These are phyloP conservation scores for Wickerhamiella parazyma DNA, from an alignment of 805 yeast species.

Conservation along the genomic window DNA sequence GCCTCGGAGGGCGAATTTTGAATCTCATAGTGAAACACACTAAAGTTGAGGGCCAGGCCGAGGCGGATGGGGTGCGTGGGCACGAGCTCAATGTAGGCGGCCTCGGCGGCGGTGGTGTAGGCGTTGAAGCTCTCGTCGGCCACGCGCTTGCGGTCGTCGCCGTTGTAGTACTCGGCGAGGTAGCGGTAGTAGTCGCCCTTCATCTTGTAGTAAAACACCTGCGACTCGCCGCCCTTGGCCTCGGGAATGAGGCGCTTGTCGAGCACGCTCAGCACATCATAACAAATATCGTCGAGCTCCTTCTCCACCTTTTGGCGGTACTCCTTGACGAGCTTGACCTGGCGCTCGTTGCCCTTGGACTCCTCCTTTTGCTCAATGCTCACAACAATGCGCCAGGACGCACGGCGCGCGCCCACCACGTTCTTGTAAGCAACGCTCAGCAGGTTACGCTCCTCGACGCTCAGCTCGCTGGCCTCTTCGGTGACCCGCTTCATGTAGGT, in stretches of 20 bases:
- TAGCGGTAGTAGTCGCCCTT: constrained; percentile 99
- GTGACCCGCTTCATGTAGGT: constrained; percentile 95
- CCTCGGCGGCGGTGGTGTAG: constrained; percentile 92
- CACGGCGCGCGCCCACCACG: constrained; percentile 98
- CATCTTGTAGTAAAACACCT: constrained; percentile 98
- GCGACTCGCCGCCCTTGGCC: constrained; percentile 95
- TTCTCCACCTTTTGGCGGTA: constrained; percentile 92
- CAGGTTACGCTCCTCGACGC: constrained; percentile 96
- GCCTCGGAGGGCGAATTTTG: constrained; percentile 98
- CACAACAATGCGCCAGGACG: constrained; percentile 98
- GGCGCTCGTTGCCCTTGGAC: constrained; percentile 84
- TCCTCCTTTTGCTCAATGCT: constrained; percentile 99
- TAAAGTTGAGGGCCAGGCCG: constrained; percentile 94
- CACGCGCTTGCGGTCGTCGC: constrained; percentile 87
- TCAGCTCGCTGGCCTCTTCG: constrained; percentile 55
- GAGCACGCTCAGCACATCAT: constrained; percentile 80
- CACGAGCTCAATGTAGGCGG: constrained; percentile 94
- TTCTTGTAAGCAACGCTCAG: constrained; percentile 96
- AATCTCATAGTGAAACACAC: constrained; percentile 96
- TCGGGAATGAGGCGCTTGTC: constrained; percentile 83
- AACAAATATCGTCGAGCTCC: constrained; percentile 90
- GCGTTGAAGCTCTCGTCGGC: constrained; percentile 92
- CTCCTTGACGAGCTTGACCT: constrained; percentile 80
- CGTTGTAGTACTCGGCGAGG: constrained; percentile 91
- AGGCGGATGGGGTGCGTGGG: constrained; percentile 98